These are phyloP conservation scores for Mycena sanguinolenta DNA, from an alignment of 768 basidiomycete genomes.

Conservation along the genomic window DNA sequence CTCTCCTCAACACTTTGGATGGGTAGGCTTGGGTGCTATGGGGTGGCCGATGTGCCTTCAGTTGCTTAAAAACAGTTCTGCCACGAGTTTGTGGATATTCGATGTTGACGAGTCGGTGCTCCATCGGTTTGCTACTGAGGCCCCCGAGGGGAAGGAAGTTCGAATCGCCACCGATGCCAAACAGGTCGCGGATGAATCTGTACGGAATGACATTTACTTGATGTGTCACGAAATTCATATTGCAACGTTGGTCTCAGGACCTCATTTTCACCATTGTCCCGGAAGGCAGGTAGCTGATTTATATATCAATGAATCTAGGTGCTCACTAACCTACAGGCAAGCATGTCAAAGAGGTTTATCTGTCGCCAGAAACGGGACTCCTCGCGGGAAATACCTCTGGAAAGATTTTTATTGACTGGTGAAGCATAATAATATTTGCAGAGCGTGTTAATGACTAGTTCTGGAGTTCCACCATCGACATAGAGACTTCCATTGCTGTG, in stretches of 20 bases:
- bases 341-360: conserved; percentile 55
- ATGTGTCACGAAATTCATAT: not conserved
- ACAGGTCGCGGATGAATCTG: conserved; percentile 54
- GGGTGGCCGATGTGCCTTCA: conserved; percentile 59
- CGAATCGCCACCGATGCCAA: conserved; percentile 43
- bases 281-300: conserved; percentile 44
- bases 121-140: conserved; percentile 44
- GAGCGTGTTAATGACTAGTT: not conserved
- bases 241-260: conserved; percentile 43
- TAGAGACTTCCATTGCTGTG: conserved; percentile 50
- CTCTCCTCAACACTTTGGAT: conserved; percentile 48
- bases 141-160: conserved; percentile 35
- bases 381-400: conserved; percentile 52
- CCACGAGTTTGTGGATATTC: conserved; percentile 48
- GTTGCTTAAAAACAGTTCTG: conserved; percentile 48
- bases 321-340: conserved; percentile 41
- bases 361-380: conserved; percentile 49
- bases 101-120: conserved; percentile 49
- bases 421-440: conserved; percentile 10
- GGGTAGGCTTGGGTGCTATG: conserved; percentile 59
- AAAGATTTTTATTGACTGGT: conserved; percentile 60
- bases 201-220: conserved; percentile 37
- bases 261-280: conserved; percentile 58
- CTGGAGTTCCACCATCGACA: conserved; percentile 59
- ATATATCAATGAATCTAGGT: not conserved